Conservation (phyloP, 2,329 filamentous ascomycete species). For the Beauveria asiatica region DNA sequence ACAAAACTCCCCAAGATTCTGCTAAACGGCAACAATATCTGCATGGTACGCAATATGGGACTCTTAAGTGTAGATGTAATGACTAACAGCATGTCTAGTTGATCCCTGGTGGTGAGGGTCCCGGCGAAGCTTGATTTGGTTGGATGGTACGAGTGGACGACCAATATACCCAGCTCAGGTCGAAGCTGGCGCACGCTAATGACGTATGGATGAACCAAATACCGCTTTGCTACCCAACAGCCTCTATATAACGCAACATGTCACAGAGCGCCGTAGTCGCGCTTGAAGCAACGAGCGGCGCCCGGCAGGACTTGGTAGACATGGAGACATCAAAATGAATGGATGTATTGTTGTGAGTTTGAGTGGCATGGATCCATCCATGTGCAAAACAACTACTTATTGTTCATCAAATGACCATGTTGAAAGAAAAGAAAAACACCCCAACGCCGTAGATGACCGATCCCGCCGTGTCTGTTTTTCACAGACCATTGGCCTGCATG, state of each 20-base stretch:
- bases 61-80: background rate
- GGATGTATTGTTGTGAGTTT: background rate
- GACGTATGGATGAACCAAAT: background rate
- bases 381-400: background rate
- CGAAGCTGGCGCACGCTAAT: background rate
- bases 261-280: background rate
- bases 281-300: background rate
- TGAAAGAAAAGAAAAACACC: conserved; percentile 16
- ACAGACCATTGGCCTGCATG: conserved; percentile 29
- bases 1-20: conserved; percentile 90
- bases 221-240: background rate
- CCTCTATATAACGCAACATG: background rate
- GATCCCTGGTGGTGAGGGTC: conserved; percentile 71
- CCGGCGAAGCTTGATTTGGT: conserved; percentile 28
- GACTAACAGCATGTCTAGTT: conserved; percentile 39
- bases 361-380: background rate
- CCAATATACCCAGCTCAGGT: conserved; percentile 1
- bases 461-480: background rate
- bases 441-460: conserved; percentile 8
- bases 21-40: conserved; percentile 96
- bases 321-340: background rate
- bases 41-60: conserved; percentile 64
- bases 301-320: background rate
- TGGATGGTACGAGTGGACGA: conserved; percentile 13
- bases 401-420: conserved; percentile 7